Percentiles rank a stretch among this genome's conserved stretches.
Evolutionary conservation across 768 basidiomycete species (phyloP).

Genomic region (Flagelloscypha sp.): DNA sequence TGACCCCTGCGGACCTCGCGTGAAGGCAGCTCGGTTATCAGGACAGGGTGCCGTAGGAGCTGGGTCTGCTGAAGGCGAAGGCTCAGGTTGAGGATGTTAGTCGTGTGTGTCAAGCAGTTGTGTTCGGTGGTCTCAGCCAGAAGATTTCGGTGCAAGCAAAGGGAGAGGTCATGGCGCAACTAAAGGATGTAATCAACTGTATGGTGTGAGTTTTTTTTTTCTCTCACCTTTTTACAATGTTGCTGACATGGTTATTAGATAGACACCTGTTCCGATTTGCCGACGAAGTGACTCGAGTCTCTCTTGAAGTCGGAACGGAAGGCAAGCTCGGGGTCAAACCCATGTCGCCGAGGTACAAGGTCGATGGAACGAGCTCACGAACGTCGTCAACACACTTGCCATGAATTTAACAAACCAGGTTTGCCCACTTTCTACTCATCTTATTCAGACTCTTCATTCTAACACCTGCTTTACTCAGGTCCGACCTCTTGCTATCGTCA

Average conservation of each 20-base stretch:
- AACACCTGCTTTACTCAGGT: constrained; percentile 8
- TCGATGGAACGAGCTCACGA: constrained; percentile 45
- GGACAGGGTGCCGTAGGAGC: constrained; percentile 56
- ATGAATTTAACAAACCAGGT: constrained; percentile 45
- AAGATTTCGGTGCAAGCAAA: constrained; percentile 76
- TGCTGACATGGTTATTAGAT: constrained; percentile 41
- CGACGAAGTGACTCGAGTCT: constrained; percentile 53
- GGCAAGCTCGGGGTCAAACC: constrained; percentile 53
- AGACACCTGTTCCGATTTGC: constrained; percentile 57
- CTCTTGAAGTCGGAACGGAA: constrained; percentile 49
- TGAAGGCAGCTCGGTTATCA: constrained; percentile 41
- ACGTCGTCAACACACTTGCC: constrained; percentile 44
- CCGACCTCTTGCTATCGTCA: constrained; percentile 46
- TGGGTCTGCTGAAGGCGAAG: constrained; percentile 61
- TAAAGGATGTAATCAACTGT: constrained; percentile 71
- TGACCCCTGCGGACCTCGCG: constrained; percentile 44
- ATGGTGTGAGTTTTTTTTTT: constrained; percentile 31
- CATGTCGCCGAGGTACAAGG: constrained; percentile 54
- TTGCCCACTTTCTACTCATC: too few species aligned
- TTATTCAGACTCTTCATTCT: too few species aligned
- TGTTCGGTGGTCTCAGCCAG: constrained; percentile 65
- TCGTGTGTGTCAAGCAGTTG: constrained; percentile 74
- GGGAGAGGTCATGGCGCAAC: constrained; percentile 71
- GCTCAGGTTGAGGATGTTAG: constrained; percentile 81
- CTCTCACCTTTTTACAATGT: background rate